Percentiles rank a stretch among this genome's conserved stretches.
phyloP scores from a whole-genome alignment of 805 yeast genomes.

The Metschnikowia orientalis region DNA sequence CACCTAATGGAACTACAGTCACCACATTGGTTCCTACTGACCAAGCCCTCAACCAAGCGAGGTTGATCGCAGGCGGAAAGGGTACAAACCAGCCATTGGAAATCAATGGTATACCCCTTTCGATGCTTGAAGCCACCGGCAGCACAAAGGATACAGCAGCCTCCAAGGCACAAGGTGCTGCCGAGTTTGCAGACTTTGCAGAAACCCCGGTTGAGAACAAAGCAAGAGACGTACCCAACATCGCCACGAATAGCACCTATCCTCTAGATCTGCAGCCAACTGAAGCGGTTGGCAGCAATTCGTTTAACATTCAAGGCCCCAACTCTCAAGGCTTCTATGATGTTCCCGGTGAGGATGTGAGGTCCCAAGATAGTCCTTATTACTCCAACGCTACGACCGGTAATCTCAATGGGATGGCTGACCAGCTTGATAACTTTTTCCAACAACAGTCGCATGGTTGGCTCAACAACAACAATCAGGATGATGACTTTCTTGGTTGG shows the following conservation, averaged over 20 bases:
- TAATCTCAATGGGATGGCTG: slow-evolving; percentile 23
- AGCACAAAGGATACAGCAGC: slow-evolving; percentile 35
- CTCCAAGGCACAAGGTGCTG: background rate
- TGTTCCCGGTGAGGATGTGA: slow-evolving; percentile 6
- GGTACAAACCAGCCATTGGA: slow-evolving; percentile 52
- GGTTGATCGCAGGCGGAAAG: slow-evolving; percentile 50
- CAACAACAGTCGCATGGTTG: slow-evolving; percentile 83
- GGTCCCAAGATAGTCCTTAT: slow-evolving; percentile 8
- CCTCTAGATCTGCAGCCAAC: slow-evolving; percentile 1
- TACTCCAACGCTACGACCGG: slow-evolving; percentile 2
- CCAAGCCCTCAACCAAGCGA: slow-evolving; percentile 62
- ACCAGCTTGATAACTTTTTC: slow-evolving; percentile 55
- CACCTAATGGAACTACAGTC: slow-evolving; percentile 89
- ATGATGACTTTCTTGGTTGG: slow-evolving; percentile 93
- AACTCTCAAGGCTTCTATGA: slow-evolving; percentile 2
- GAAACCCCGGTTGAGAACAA: background rate
- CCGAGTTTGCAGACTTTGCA: slow-evolving; percentile 1
- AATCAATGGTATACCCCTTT: slow-evolving; percentile 64
- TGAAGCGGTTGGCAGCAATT: background rate
- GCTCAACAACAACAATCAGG: slow-evolving; percentile 60
- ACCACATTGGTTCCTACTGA: slow-evolving; percentile 87
- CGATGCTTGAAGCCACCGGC: slow-evolving; percentile 79
- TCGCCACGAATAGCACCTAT: background rate
- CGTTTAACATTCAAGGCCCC: background rate
- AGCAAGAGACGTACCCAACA: background rate